Evolutionary conservation across 805 yeast species (phyloP).

Genomic region (Diddensiella caesifluorescens): DNA sequence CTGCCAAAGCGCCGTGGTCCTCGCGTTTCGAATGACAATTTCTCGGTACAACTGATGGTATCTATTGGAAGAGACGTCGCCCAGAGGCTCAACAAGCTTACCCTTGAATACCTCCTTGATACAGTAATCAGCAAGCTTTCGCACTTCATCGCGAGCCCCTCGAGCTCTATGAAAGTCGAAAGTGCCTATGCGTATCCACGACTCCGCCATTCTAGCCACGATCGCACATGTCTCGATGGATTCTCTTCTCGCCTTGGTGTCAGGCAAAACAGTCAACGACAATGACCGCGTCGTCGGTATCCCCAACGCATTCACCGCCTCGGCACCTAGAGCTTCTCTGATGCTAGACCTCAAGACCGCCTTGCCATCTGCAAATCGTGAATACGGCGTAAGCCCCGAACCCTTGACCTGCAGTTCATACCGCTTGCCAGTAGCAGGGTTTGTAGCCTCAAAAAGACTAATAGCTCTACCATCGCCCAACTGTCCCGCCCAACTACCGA

Average conservation of each 20-base stretch:
- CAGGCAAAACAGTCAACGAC: conserved; percentile 65
- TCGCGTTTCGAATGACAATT: conserved; percentile 67
- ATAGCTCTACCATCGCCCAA: conserved; percentile 93
- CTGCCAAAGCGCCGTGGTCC: conserved; percentile 79
- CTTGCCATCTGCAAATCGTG: conserved; percentile 95
- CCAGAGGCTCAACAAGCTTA: conserved; percentile 29
- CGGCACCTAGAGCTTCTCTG: conserved; percentile 82
- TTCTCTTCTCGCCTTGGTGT: conserved; percentile 65
- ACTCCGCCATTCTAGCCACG: conserved; percentile 74
- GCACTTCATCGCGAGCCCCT: conserved; percentile 58
- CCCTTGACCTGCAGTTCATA: conserved; percentile 85
- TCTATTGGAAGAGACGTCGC: conserved; percentile 40
- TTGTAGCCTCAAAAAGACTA: conserved; percentile 67
- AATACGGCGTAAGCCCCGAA: conserved; percentile 84
- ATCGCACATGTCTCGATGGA: conserved; percentile 75
- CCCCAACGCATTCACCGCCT: conserved; percentile 71
- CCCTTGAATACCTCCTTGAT: conserved; percentile 55
- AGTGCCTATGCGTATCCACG: conserved; percentile 84
- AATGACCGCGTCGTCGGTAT: conserved; percentile 85
- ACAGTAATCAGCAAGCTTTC: conserved; percentile 64
- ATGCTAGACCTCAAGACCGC: conserved; percentile 86
- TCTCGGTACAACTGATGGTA: conserved; percentile 72
- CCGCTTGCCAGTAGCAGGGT: conserved; percentile 36
- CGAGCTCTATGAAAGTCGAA: conserved; percentile 78
- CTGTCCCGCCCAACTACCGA: conserved; percentile 96